Evolutionary conservation across 352 stramenopile genomes (phyloP), one percentile per base, ranked within the genome.

Genomic region (Globisporangium uncinulatum): DNA sequence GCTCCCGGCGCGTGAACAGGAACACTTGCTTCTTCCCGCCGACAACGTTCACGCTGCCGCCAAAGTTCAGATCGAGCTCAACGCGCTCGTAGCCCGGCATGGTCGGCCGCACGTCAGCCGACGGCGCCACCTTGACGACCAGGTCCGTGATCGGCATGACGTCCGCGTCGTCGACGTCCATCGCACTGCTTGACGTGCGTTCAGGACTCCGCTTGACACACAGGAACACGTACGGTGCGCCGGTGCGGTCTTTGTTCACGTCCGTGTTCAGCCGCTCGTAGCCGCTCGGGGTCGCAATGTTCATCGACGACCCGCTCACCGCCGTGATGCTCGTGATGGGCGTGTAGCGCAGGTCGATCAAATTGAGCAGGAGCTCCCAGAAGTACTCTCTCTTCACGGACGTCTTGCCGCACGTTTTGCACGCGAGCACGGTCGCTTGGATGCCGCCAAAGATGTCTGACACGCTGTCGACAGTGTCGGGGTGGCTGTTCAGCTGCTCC

Each of bases 341-440:
- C 6, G 86, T 95, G 61, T 95, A 95, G 3, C 80, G 73, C 39
- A 95, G 69, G 53, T 95, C 86, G 43, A 95, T 91, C 83, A 95
- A 92, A 57, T 95, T 95, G 21, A 95, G 67, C 53, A 95, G 57
- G 34, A 95, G 62, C 52, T 95, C 86, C 86, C 86, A 95, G 55
- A 94, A 95, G 62, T 95, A 95, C 54, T 95, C 86, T 21, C 70
- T 71, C 51, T 91, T 92, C 14, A 92, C 76, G 0, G 81, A 92
- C 31, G 74, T 87, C 43, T 92, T 91, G 4, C 80, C 80, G 46
- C 86, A 95, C 0, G 68, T 68, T 56, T 95, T 95, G 69, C 86
- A 95, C 6, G 79, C 77, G 36, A 93, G 41, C 60, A 95, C 87
- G 6, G 83, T 94, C 3, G 86, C 83, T 69, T 92, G 83, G 45